A percentile compares a stretch with the other conserved stretches of the same genome.
Conservation (phyloP, 306 rosid genomes). For the Gynostemma pentaphyllum region DNA sequence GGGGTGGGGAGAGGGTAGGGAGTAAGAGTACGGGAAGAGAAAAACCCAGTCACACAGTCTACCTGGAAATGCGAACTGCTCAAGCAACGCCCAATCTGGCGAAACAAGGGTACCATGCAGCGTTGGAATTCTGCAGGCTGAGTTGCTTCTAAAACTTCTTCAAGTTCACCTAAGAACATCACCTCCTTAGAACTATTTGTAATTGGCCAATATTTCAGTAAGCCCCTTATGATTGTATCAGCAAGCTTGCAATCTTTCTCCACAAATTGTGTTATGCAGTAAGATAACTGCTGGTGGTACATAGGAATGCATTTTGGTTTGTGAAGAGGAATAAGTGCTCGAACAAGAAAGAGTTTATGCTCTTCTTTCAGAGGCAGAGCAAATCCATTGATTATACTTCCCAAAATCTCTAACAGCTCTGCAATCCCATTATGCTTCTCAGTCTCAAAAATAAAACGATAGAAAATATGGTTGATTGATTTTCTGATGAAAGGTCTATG, state of each 20-base stretch:
- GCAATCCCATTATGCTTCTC: conserved; percentile 98
- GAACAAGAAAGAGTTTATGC: conserved; percentile 88
- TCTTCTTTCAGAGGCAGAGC: conserved; percentile 97
- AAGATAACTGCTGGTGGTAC: conserved; percentile 95
- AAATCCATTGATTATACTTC: conserved; percentile 94
- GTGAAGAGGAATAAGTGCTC: conserved; percentile 94
- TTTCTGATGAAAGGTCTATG: conserved; percentile 92
- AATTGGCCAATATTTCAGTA: conserved; percentile 86
- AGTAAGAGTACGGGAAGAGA: no score
- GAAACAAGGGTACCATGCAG: conserved; percentile 79
- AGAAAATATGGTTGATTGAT: conserved; percentile 86
- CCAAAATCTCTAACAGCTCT: conserved; percentile 84
- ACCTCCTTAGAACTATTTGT: conserved; percentile 97
- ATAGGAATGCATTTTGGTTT: conserved; percentile 82
- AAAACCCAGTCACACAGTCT: conserved; percentile 12
- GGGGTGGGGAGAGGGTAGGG: no score
- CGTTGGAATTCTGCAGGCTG: conserved; percentile 92
- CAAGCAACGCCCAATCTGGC: conserved; percentile 68
- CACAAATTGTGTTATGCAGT: conserved; percentile 86
- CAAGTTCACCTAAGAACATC: conserved; percentile 95
- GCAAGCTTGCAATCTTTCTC: conserved; percentile 99
- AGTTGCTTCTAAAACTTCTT: conserved; percentile 93
- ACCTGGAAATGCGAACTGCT: conserved; percentile 99
- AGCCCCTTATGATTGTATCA: conserved; percentile 85
- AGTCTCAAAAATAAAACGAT: conserved; percentile 80